A percentile compares a stretch with the other conserved stretches of the same genome.
These are phyloP conservation scores for Scutellaria minor DNA, from an alignment of 257 asterid genomes.

Conservation along the genomic window DNA sequence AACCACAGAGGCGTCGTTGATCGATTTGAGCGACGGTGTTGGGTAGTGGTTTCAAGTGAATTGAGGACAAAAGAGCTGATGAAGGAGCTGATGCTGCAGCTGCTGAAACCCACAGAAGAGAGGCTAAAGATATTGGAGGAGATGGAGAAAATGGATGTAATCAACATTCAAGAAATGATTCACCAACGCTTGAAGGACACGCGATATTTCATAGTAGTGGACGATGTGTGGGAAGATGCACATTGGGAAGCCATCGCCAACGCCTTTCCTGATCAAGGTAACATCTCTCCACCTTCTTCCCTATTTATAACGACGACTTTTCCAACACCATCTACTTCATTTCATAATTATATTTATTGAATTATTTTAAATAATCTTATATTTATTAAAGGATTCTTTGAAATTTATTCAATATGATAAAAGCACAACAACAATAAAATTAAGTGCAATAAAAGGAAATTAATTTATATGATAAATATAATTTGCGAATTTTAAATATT, in stretches of 20 bases:
- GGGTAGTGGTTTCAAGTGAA: conserved; percentile 33
- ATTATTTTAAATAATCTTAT: too few relatives aligned
- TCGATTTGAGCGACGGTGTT: conserved; percentile 26
- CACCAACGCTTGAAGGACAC: neutral
- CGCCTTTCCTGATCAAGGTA: conserved; percentile 3
- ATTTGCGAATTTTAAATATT: too few relatives aligned
- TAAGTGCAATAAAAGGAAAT: too few relatives aligned
- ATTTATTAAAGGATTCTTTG: too few relatives aligned
- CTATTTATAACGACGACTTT: too few relatives aligned
- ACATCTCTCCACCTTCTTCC: too few relatives aligned
- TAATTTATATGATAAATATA: too few relatives aligned
- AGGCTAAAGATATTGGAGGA: neutral
- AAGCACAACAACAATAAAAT: too few relatives aligned
- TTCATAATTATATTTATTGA: too few relatives aligned
- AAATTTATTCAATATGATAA: too few relatives aligned
- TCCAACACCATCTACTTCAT: too few relatives aligned
- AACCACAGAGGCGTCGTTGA: neutral
- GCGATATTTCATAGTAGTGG: neutral
- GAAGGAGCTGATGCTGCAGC: neutral
- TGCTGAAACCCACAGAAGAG: neutral
- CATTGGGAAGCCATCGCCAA: neutral
- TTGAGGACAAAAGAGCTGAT: conserved; percentile 17
- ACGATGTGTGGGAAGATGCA: neutral
- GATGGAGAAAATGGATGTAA: neutral
- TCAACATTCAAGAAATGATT: neutral